Base-by-base conservation (phyloP, 768 basidiomycete species). In the Boletus rubescentipes region DNA sequence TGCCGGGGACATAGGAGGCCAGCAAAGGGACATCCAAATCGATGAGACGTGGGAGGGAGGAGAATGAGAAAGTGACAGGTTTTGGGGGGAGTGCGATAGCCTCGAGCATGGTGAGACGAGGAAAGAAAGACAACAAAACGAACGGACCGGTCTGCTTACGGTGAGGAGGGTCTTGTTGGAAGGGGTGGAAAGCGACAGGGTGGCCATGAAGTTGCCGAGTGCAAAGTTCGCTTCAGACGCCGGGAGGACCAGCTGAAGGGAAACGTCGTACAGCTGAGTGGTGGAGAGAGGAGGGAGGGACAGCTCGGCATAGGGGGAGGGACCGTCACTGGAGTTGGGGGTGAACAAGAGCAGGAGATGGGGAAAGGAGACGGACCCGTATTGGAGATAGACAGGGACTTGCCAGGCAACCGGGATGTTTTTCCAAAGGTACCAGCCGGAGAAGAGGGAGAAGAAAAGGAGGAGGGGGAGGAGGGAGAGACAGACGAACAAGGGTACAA, bases 121-220 rank as follows among this genome's bases (percentile, higher is more conserved):
- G 32, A n/a, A 20, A 31, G 16, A 41, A 0, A 7, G n/a, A 23
- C 1, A 32, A 14, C 16, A 42, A 31, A 35, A 18, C 15, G 10
- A 34, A 77, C 86, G 63, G 64, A 92, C 91, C 11, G 91, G 82
- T 57, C 81, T 78, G 55, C 89, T 84, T 51, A 82, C 74, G 15
- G 76, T 71, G 5, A 73, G 69, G 23, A 93, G 71, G 7, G 89
- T 87, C 61, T 78, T 80, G 67, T 91, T 91, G 16, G 77, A 76
- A 29, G 75, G 60, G 0, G 85, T 84, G 3, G 73, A 75, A 26
- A 93, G 70, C 1, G 78, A 83, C 34, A 93, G 66, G 40, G 76
- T 79, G 5, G 83, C 74, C 91, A 93, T 93, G 69, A 93, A 93
- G 67, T 93, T 93, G 38, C 91, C 91, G 3, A 93, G 81, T 5